Evolutionary conservation across 83 land plant species (phyloP).

Genomic region (Diphasiastrum complanatum): DNA sequence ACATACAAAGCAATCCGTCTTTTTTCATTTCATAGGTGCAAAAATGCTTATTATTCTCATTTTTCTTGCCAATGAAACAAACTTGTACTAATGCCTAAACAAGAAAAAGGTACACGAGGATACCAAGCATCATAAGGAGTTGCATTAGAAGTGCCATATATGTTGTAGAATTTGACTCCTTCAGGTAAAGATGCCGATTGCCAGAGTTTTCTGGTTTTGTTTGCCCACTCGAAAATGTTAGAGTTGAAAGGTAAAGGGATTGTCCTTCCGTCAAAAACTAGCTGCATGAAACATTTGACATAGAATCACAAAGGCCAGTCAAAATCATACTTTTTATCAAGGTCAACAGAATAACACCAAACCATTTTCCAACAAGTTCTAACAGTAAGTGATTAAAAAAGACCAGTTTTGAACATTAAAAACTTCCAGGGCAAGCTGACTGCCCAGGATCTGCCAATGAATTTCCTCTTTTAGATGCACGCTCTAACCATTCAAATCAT

Average conservation of each 20-base stretch:
- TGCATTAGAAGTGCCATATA: constrained; percentile 69
- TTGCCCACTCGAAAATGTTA: constrained; percentile 60
- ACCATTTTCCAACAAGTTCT: too few relatives aligned
- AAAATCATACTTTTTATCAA: too few relatives aligned
- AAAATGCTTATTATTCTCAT: not conserved
- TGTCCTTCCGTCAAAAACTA: constrained; percentile 44
- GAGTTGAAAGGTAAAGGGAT: constrained; percentile 68
- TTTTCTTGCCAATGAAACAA: constrained; percentile 1
- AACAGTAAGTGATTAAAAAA: too few relatives aligned
- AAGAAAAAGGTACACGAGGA: constrained; percentile 2
- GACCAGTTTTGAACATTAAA: too few relatives aligned
- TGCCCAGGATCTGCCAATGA: too few relatives aligned
- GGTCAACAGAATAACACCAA: too few relatives aligned
- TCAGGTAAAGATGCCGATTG: constrained; percentile 65
- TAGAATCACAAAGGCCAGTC: too few relatives aligned
- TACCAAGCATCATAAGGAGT: constrained; percentile 85
- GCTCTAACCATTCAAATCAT: too few relatives aligned
- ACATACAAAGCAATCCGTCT: not conserved
- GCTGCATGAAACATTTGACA: too few relatives aligned
- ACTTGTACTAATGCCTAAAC: not conserved
- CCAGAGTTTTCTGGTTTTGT: constrained; percentile 52
- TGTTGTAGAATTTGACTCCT: constrained; percentile 67
- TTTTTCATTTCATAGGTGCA: not conserved
- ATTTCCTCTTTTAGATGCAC: too few relatives aligned
- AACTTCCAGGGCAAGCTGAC: too few relatives aligned